Evolutionary conservation across 345 rosid species (phyloP).

Genomic region (Syzygium oleosum): DNA sequence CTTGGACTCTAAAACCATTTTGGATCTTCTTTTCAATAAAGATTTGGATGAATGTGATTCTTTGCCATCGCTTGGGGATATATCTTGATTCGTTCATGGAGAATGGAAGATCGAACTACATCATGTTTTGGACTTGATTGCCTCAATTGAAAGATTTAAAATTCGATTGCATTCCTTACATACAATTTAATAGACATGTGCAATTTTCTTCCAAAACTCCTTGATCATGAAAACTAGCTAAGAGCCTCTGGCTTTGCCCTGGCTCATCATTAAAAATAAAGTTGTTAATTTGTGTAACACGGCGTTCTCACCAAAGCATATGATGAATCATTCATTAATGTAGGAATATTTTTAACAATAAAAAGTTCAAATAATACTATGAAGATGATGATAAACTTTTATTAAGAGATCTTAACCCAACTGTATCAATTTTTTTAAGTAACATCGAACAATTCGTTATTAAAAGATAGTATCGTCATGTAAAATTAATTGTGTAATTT

Average conservation of each 20-base stretch:
- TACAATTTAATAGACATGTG: neutral
- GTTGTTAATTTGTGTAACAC: too few relatives aligned
- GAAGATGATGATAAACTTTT: neutral
- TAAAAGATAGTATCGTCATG: neutral
- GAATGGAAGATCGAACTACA: neutral
- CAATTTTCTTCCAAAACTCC: neutral
- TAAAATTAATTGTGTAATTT: too few relatives aligned
- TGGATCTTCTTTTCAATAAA: neutral
- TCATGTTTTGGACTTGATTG: too few relatives aligned
- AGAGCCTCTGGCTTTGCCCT: neutral
- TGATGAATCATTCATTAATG: too few relatives aligned
- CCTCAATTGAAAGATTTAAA: too few relatives aligned
- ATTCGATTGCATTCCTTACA: neutral
- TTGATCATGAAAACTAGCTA: neutral
- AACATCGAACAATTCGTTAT: rapidly evolving
- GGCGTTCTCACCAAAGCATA: too few relatives aligned
- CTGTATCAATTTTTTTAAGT: neutral
- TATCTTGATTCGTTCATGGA: neutral
- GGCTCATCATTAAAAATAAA: too few relatives aligned
- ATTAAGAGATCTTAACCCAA: neutral
- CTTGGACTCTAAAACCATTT: neutral
- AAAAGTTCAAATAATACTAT: too few relatives aligned
- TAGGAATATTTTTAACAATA: too few relatives aligned
- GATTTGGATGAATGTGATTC: neutral
- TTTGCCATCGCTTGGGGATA: neutral